A percentile compares a stretch with the other conserved stretches of the same genome.
Conservation (phyloP, 2,329 filamentous ascomycete species). For the Diplodia sapinea region DNA sequence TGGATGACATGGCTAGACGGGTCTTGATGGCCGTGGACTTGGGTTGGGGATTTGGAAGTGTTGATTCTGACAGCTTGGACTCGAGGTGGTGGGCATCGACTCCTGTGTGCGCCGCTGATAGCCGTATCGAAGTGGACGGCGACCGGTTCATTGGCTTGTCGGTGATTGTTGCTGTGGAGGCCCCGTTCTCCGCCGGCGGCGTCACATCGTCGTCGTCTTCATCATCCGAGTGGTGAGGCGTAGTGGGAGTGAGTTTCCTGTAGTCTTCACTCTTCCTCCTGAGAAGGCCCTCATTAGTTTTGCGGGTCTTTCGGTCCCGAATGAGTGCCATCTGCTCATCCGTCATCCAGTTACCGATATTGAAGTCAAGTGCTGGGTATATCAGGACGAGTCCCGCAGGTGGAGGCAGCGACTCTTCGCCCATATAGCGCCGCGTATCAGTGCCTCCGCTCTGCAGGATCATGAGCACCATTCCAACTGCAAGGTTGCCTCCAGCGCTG, state of each 20-base stretch:
- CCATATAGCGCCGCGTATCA: constrained; percentile 61
- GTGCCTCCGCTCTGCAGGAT: constrained; percentile 75
- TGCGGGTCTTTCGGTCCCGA: constrained; percentile 77
- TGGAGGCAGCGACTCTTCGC: constrained; percentile 66
- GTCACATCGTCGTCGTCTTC: constrained; percentile 60
- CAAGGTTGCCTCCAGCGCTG: constrained; percentile 82
- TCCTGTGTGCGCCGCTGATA: constrained; percentile 48
- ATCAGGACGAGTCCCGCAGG: constrained; percentile 84
- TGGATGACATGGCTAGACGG: constrained; percentile 90
- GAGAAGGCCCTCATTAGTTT: constrained; percentile 78
- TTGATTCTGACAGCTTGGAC: constrained; percentile 34
- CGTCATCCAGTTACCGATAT: constrained; percentile 98
- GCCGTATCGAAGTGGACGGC: constrained; percentile 43
- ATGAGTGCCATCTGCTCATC: constrained; percentile 97
- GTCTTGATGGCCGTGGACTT: constrained; percentile 68
- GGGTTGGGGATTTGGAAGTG: constrained; percentile 32
- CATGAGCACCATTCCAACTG: constrained; percentile 84
- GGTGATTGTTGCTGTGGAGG: constrained; percentile 36
- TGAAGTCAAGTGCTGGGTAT: constrained; percentile 93
- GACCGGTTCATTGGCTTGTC: constrained; percentile 4
- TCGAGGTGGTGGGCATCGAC: constrained; percentile 40
- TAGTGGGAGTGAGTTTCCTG: constrained; percentile 77
- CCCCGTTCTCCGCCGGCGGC: constrained; percentile 32
- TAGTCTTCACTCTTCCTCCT: constrained; percentile 89
- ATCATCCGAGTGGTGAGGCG: constrained; percentile 80